Evolutionary conservation across 164 flowering plant genomes (phyloP).

Genomic region (Chimonanthus salicifolius): DNA sequence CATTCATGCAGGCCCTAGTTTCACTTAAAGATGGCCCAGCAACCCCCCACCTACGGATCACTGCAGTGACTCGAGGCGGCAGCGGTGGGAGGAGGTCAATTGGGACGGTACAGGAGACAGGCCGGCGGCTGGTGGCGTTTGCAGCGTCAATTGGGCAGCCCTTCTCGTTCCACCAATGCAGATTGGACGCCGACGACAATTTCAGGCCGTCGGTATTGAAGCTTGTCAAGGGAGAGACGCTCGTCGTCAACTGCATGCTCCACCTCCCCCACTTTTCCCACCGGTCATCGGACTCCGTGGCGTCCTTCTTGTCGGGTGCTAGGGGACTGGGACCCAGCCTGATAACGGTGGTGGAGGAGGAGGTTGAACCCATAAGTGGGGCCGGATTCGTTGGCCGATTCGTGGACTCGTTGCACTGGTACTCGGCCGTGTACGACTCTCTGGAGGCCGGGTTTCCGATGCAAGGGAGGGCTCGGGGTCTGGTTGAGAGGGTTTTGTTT

Average conservation of each 20-base stretch:
- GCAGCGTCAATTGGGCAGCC: slow-evolving; percentile 71
- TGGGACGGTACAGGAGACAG: slow-evolving; percentile 62
- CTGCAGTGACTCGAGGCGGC: slow-evolving; percentile 51
- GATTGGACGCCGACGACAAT: slow-evolving; percentile 53
- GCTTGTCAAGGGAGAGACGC: slow-evolving; percentile 58
- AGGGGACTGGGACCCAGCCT: slow-evolving; percentile 44
- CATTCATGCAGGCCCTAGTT: slow-evolving; percentile 65
- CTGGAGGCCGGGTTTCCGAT: slow-evolving; percentile 71
- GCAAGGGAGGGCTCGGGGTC: slow-evolving; percentile 48
- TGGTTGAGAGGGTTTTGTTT: slow-evolving; percentile 66
- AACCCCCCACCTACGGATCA: slow-evolving; percentile 60
- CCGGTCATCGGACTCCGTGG: slow-evolving; percentile 48
- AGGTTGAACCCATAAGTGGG: slow-evolving; percentile 24
- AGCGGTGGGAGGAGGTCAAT: slow-evolving; percentile 33
- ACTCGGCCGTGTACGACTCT: slow-evolving; percentile 71
- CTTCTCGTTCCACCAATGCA: slow-evolving; percentile 68
- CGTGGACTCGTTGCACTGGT: slow-evolving; percentile 68
- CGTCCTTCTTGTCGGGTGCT: slow-evolving; percentile 53
- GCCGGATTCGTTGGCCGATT: slow-evolving; percentile 49
- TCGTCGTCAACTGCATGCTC: slow-evolving; percentile 65
- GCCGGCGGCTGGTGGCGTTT: slow-evolving; percentile 53
- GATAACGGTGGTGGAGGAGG: slow-evolving; percentile 70
- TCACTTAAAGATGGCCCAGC: slow-evolving; percentile 51
- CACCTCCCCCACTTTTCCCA: slow-evolving; percentile 56
- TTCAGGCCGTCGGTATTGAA: slow-evolving; percentile 52